Evolutionary conservation across 2,329 filamentous ascomycete species (phyloP), one percentile per base, ranked within the genome.

Genomic region (Cyclaneusma minus): DNA sequence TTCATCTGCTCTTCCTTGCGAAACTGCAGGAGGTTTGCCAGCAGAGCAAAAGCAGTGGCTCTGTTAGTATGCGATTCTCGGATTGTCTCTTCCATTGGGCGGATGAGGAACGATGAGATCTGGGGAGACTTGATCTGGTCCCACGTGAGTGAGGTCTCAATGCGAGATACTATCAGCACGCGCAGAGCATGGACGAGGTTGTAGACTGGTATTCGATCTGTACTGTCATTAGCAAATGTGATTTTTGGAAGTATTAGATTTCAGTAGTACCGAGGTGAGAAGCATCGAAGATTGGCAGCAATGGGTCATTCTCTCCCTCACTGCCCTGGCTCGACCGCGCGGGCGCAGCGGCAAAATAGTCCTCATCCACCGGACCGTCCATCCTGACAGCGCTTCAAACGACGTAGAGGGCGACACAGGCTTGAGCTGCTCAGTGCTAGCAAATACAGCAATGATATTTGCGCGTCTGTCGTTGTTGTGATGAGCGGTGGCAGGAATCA

Each of bases 101-200:
- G 94, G 46, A 94, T 68, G 18, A 95, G 65, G 48, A 95, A 95
- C 47, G 93, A 85, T 10, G 84, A 93, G 30, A 95, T 77, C 48
- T 95, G 87, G 3, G 87, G 87, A n/a, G 84, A 92, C 36, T 85
- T 72, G 35, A 95, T 62, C 50, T 95, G 87, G 37, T 95, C 87
- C 85, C 85, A 95, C 10, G 83, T 77, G 26, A 95, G 57, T 0
- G 83, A 87, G 2, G 85, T 94, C 56, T 95, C 87, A 51, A 83
- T 92, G 45, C 80, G 73, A 32, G 81, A 65, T 38, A 81, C 68
- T 33, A 95, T 74, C 30, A 94, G 65, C 28, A 84, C 72, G 38
- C 87, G 79, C 35, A 94, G 85, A 16, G 81, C 72, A 52, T 94
- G 87, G 15, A 85, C 92, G 38, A 91, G 72, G 50, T 74, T 79